Conservation (phyloP, 495 filamentous ascomycete genomes). For the Neohortaea acidophila region DNA sequence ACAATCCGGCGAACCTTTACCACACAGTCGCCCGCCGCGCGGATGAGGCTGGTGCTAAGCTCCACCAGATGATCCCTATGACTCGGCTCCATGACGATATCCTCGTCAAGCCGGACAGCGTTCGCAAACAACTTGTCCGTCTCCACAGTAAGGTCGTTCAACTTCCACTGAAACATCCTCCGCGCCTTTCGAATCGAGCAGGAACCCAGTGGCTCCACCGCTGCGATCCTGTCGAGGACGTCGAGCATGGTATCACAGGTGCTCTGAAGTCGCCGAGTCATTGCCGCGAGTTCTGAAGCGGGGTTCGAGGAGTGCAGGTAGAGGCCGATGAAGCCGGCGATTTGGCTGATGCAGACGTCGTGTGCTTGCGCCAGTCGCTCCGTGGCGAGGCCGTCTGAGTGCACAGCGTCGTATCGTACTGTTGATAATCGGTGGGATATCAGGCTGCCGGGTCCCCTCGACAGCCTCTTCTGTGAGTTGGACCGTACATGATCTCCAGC, state of each 20-base stretch:
- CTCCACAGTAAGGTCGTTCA: conserved; percentile 62
- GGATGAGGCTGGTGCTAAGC: conserved; percentile 79
- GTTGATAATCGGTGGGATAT: conserved; percentile 33
- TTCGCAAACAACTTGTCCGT: conserved; percentile 62
- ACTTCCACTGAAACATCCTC: conserved; percentile 61
- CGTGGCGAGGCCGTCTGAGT: conserved; percentile 34
- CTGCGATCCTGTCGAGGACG: conserved; percentile 70
- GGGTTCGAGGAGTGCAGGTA: conserved; percentile 73
- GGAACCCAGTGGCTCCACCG: conserved; percentile 53
- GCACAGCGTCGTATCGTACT: conserved; percentile 20
- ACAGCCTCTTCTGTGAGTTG: too few relatives aligned
- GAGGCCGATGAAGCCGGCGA: conserved; percentile 83
- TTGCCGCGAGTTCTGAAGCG: conserved; percentile 60
- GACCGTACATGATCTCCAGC: too few relatives aligned
- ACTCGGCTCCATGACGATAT: conserved; percentile 61
- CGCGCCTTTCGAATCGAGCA: conserved; percentile 51
- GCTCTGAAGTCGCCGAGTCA: conserved; percentile 61
- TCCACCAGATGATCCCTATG: conserved; percentile 62
- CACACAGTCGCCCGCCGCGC: conserved; percentile 78
- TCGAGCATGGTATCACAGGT: conserved; percentile 64
- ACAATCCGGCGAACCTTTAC: conserved; percentile 72
- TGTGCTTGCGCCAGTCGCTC: conserved; percentile 58
- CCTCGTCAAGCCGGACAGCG: conserved; percentile 45
- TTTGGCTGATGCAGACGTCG: conserved; percentile 72
- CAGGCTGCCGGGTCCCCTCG: too few relatives aligned